phyloP scores from a whole-genome alignment of 805 yeast genomes.

The Pichia manshurica region DNA sequence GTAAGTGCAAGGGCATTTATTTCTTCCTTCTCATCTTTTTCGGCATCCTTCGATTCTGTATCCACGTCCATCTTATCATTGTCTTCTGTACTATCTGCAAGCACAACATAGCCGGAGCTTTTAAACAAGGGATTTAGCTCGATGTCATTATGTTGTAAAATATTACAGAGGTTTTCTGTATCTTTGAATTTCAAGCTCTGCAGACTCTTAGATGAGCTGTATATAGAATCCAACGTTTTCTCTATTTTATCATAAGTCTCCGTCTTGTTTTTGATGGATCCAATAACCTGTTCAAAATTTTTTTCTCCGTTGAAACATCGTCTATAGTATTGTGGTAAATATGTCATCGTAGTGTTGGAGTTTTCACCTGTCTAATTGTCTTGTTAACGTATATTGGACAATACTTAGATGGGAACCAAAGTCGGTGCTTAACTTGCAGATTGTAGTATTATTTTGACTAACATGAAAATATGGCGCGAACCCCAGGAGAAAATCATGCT shows the following conservation, averaged over 20 bases:
- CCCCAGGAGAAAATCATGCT: too few relatives aligned
- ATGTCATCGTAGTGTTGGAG: slow-evolving; percentile 4
- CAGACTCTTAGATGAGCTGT: slow-evolving; percentile 1
- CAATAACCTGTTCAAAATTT: neutral
- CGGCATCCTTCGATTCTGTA: neutral
- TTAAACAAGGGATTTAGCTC: neutral
- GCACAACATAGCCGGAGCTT: neutral
- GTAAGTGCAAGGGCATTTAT: neutral
- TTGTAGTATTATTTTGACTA: too few relatives aligned
- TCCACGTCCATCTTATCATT: neutral
- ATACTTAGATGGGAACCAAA: too few relatives aligned
- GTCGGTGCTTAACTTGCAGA: too few relatives aligned
- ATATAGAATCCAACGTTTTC: neutral
- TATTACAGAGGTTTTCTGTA: neutral
- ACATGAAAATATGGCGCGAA: too few relatives aligned
- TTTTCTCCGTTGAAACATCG: neutral
- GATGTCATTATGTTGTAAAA: neutral
- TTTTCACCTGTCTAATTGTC: too few relatives aligned
- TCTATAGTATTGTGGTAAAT: slow-evolving; percentile 1
- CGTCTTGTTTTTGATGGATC: neutral
- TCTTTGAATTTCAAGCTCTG: neutral
- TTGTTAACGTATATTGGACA: too few relatives aligned
- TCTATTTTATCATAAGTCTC: neutral
- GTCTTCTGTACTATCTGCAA: neutral
- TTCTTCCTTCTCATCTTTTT: neutral